Base-by-base conservation (phyloP, 306 rosid genomes). In the Vicia faba region DNA sequence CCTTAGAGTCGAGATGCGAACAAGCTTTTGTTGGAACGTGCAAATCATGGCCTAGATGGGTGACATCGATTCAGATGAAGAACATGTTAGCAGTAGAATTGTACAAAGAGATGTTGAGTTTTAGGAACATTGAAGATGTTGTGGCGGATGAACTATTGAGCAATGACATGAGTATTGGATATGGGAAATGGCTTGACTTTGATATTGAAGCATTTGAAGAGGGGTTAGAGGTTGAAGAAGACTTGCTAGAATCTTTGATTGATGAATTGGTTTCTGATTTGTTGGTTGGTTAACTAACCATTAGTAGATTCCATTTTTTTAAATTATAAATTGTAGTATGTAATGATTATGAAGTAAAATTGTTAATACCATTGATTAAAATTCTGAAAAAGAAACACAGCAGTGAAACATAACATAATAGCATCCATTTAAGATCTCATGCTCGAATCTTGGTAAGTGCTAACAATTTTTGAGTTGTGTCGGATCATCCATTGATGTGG, bases 111-210 rank as follows among this genome's bases (percentile, higher is more conserved):
- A 83, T 92, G 46, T 38, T 50, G 61, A 70, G 83, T 49, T 83
- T 84, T 84, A 86, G 71, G 79, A 75, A 64, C 80, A 78, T 75
- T 83, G 89, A 71, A 63, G 98, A 87, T 43, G 61, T 53, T 51
- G 75, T 83, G 89, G 84, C 81, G 53, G 98, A 92, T 77, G 95
- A 86, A 73, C 88, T 89, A 64, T 87, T 92, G 13, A 63, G 39
- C 66, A 89, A 73, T 80, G 93, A 89, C 68, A 92, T 92, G 96
- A 89, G 95, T 85, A 83, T 78, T 28, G 78, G 75, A 49, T 29
- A 11, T 11, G 98, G 96, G 20, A 88, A 75, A 83, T 92, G 98
- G 98, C 75, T 86, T 7, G 81, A 86, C 82, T 86, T 87, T 40
- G 80, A 80, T 33, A 23, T 57, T 20, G 96, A 89, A 78, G 85